Conservation (phyloP, 2,329 filamentous ascomycete genomes). For the Fonsecaea multimorphosa region DNA sequence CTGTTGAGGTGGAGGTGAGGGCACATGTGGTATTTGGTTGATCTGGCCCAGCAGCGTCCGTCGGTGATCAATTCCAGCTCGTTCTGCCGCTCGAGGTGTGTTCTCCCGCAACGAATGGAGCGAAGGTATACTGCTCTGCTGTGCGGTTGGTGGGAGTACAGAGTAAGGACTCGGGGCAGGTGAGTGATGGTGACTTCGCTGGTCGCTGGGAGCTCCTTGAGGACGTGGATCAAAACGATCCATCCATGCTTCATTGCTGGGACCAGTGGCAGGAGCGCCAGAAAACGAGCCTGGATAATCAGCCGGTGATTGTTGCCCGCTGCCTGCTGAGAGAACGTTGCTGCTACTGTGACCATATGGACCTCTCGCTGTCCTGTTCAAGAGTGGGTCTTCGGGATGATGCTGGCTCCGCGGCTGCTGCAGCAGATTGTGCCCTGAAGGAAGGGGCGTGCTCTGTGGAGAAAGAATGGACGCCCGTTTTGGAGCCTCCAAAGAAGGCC, state of each 20-base stretch:
- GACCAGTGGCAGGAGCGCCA: conserved; percentile 22
- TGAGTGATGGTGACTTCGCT: conserved; percentile 35
- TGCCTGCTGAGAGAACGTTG: conserved; percentile 17
- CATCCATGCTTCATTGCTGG: conserved; percentile 37
- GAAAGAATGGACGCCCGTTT: conserved; percentile 37
- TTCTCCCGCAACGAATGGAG: conserved; percentile 29
- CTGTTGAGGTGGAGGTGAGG: conserved; percentile 38
- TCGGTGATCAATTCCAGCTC: conserved; percentile 33
- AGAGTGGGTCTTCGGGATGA: conserved; percentile 19
- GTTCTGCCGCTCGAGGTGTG: conserved; percentile 27
- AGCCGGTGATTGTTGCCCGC: conserved; percentile 18
- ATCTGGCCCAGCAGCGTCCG: conserved; percentile 31
- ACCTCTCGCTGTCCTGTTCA: conserved; percentile 19
- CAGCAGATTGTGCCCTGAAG: conserved; percentile 6
- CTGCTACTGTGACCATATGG: conserved; percentile 23
- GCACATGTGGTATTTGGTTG: conserved; percentile 31
- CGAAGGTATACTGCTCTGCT: conserved; percentile 21
- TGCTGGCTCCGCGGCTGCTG: conserved; percentile 24
- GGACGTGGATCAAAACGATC: conserved; percentile 37
- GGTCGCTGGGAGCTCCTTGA: conserved; percentile 29
- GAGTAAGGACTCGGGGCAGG: conserved; percentile 37
- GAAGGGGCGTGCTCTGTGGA: conserved; percentile 25
- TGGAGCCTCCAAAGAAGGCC: conserved; percentile 49
- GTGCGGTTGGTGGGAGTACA: conserved; percentile 33
- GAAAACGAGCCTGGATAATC: conserved; percentile 29